Percentiles rank a stretch among this genome's conserved stretches.
Conservation (phyloP, 345 rosid species). For the Gossypium stocksii region DNA sequence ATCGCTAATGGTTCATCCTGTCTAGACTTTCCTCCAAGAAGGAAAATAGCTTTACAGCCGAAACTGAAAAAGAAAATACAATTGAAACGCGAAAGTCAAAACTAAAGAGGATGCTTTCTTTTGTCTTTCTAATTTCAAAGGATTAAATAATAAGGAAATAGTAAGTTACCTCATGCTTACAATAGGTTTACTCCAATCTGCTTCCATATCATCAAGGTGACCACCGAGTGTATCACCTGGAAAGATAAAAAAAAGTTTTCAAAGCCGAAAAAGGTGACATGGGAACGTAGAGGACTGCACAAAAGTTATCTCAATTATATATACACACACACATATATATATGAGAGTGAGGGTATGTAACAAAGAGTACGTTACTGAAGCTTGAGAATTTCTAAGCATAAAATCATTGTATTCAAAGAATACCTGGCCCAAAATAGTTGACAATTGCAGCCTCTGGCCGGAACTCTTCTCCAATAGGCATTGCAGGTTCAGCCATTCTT, state of each 20-base stretch:
- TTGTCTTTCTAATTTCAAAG: background rate
- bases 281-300: background rate
- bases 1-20: slow-evolving; percentile 75
- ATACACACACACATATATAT: background rate
- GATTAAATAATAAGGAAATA: slow-evolving; percentile 9
- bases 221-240: slow-evolving; percentile 95
- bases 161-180: slow-evolving; percentile 86
- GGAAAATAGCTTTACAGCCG: slow-evolving; percentile 95
- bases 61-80: slow-evolving; percentile 42
- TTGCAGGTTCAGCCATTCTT: slow-evolving; percentile 68
- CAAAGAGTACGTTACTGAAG: background rate
- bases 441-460: slow-evolving; percentile 88
- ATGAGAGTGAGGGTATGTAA: background rate
- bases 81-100: background rate
- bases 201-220: slow-evolving; percentile 97
- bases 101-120: background rate
- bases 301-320: no score
- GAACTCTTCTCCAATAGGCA: slow-evolving; percentile 73
- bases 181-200: slow-evolving; percentile 90
- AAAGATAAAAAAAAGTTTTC: background rate
- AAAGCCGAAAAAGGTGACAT: background rate
- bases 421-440: slow-evolving; percentile 83
- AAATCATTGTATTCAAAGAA: background rate
- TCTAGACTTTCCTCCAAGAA: slow-evolving; percentile 79
- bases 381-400: background rate